A percentile compares a stretch with the other conserved stretches of the same genome.
These are phyloP conservation scores for Cyclotella baltica DNA, from an alignment of 108 stramenopile species.

Conservation along the genomic window DNA sequence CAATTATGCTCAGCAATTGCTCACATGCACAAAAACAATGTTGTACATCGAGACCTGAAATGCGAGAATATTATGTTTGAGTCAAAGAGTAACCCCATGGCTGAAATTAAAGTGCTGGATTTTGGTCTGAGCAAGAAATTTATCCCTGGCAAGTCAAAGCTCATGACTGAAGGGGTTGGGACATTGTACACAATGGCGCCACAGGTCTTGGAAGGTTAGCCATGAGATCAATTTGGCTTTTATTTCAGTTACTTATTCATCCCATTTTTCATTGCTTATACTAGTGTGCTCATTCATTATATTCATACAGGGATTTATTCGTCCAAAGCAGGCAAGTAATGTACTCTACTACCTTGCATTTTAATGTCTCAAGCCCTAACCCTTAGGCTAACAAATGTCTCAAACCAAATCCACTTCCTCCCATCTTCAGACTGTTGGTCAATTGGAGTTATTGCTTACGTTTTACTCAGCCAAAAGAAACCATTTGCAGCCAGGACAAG, in stretches of 20 bases:
- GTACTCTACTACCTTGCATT: too few relatives aligned
- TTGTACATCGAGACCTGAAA: slow-evolving; percentile 91
- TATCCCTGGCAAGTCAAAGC: slow-evolving; percentile 35
- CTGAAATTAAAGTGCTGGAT: slow-evolving; percentile 90
- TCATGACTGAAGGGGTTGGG: slow-evolving; percentile 74
- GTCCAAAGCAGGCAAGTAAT: slow-evolving; percentile 78
- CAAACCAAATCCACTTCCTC: not conserved
- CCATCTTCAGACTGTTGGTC: slow-evolving; percentile 33
- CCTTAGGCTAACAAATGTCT: slow-evolving; percentile 1
- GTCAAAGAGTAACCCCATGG: slow-evolving; percentile 34
- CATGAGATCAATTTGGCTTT: not conserved
- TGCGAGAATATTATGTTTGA: slow-evolving; percentile 91
- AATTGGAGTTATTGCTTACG: slow-evolving; percentile 68
- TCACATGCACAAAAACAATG: slow-evolving; percentile 80
- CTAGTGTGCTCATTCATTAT: too few relatives aligned
- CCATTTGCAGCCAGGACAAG: slow-evolving; percentile 66
- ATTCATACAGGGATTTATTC: slow-evolving; percentile 54
- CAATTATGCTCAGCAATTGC: slow-evolving; percentile 74
- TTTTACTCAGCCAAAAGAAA: slow-evolving; percentile 64
- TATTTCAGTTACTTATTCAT: not conserved
- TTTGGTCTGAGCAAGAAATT: slow-evolving; percentile 90
- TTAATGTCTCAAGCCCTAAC: too few relatives aligned
- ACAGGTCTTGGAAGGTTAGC: slow-evolving; percentile 69
- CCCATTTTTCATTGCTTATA: not conserved
- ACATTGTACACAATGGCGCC: slow-evolving; percentile 88